These are phyloP conservation scores for Dipodascopsis tothii DNA, from an alignment of 805 yeast genomes.

Conservation along the genomic window DNA sequence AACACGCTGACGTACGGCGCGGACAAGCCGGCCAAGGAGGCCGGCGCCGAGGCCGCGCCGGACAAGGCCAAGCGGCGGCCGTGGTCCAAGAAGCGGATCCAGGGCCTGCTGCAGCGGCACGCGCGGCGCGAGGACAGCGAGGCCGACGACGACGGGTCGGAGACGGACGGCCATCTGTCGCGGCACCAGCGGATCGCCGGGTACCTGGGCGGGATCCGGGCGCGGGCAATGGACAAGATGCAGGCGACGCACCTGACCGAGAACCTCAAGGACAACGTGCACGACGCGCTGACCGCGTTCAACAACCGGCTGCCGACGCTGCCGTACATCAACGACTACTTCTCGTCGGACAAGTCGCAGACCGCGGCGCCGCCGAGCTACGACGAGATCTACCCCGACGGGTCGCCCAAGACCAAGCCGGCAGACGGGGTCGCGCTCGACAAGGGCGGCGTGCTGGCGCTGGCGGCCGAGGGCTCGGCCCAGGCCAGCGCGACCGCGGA, in stretches of 20 bases:
- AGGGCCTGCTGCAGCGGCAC: neutral
- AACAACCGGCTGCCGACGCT: constrained; percentile 1
- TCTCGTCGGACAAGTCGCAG: neutral
- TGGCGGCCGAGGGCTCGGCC: neutral
- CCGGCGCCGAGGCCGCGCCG: neutral
- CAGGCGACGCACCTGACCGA: constrained; percentile 8
- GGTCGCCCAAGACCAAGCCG: constrained; percentile 2
- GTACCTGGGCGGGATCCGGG: constrained; percentile 11
- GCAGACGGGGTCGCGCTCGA: neutral
- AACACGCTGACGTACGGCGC: neutral
- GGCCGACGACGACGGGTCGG: neutral
- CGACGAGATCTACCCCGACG: constrained; percentile 20
- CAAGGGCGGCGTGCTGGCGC: neutral
- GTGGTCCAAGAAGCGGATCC: neutral
- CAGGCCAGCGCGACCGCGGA: neutral
- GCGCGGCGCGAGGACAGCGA: neutral
- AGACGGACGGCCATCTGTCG: too few species aligned
- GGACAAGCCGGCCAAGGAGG: neutral
- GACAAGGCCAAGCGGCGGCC: neutral
- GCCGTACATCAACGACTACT: neutral
- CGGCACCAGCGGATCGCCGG: constrained; percentile 15
- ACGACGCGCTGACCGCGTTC: constrained; percentile 17
- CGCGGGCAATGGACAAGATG: constrained; percentile 8
- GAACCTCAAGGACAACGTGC: constrained; percentile 6
- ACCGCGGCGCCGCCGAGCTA: constrained; percentile 17